A percentile compares a stretch with the other conserved stretches of the same genome.
Conservation (phyloP, 495 filamentous ascomycete genomes). For the Rusavskia elegans region DNA sequence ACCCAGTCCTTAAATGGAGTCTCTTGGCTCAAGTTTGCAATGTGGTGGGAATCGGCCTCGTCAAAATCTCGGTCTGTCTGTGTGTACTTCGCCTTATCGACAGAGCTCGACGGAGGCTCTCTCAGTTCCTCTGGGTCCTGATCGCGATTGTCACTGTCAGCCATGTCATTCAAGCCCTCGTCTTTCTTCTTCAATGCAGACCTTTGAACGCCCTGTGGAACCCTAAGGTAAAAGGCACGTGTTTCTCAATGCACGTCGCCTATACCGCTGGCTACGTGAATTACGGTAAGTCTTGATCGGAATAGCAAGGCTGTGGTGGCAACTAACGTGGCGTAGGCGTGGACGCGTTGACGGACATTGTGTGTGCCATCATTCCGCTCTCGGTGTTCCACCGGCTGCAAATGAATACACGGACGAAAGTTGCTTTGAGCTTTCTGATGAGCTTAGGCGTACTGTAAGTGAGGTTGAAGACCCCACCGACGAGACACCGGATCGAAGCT, state of each 20-base stretch:
- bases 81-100: conserved; percentile 13
- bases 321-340: background rate
- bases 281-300: conserved; percentile 1
- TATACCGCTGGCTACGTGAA: conserved; percentile 13
- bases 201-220: conserved; percentile 14
- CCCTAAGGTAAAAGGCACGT: conserved; percentile 4
- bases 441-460: conserved; percentile 10
- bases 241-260: conserved; percentile 10
- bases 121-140: conserved; percentile 10
- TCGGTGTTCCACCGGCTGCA: conserved; percentile 11
- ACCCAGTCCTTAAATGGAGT: conserved; percentile 9
- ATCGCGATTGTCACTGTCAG: conserved; percentile 9
- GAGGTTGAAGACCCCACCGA: background rate
- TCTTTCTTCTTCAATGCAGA: conserved; percentile 14
- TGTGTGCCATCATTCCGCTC: conserved; percentile 12
- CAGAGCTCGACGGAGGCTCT: conserved; percentile 3
- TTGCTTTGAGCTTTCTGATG: conserved; percentile 12
- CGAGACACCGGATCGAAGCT: background rate
- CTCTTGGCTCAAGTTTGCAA: conserved; percentile 10
- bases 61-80: conserved; percentile 14
- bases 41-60: conserved; percentile 13
- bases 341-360: conserved; percentile 13
- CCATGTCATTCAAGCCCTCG: conserved; percentile 9
- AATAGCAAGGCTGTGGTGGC: too few relatives aligned
- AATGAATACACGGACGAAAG: conserved; percentile 11